Evolutionary conservation across 2,329 filamentous ascomycete species (phyloP).

Genomic region (Cordyceps farinosa): DNA sequence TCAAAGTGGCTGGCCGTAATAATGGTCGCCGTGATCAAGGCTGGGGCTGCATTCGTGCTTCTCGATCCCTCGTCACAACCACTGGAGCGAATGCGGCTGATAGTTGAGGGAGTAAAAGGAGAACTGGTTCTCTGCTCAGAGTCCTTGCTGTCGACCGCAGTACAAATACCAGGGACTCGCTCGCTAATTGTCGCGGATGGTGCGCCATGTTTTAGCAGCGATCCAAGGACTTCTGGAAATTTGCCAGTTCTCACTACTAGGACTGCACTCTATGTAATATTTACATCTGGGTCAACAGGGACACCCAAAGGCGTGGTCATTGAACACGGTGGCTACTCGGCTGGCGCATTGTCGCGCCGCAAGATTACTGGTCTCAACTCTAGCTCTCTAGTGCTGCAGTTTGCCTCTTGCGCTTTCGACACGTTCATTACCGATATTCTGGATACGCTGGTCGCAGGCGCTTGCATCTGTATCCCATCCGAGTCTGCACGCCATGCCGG

Average conservation of each 20-base stretch:
- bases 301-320: slow-evolving; percentile 47
- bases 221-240: neutral
- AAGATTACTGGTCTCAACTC: neutral
- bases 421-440: slow-evolving; percentile 5
- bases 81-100: slow-evolving; percentile 18
- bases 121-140: neutral
- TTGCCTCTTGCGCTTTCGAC: slow-evolving; percentile 15
- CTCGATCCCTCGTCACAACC: slow-evolving; percentile 25
- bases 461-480: slow-evolving; percentile 16
- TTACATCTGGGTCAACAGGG: slow-evolving; percentile 53
- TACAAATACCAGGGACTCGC: neutral
- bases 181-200: neutral
- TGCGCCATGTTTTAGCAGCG: neutral
- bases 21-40: slow-evolving; percentile 24
- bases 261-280: slow-evolving; percentile 37
- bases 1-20: slow-evolving; percentile 25
- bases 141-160: neutral
- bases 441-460: slow-evolving; percentile 4
- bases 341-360: slow-evolving; percentile 17
- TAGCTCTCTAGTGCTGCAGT: slow-evolving; percentile 13
- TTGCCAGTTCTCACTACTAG: neutral
- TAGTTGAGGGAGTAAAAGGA: slow-evolving; percentile 19
- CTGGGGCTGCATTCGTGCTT: slow-evolving; percentile 25
- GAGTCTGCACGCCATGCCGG: slow-evolving; percentile 6
- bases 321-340: slow-evolving; percentile 21